These are phyloP conservation scores for Coemansia sp. DNA, from an alignment of 192 early-diverging fungal genomes.

Conservation along the genomic window DNA sequence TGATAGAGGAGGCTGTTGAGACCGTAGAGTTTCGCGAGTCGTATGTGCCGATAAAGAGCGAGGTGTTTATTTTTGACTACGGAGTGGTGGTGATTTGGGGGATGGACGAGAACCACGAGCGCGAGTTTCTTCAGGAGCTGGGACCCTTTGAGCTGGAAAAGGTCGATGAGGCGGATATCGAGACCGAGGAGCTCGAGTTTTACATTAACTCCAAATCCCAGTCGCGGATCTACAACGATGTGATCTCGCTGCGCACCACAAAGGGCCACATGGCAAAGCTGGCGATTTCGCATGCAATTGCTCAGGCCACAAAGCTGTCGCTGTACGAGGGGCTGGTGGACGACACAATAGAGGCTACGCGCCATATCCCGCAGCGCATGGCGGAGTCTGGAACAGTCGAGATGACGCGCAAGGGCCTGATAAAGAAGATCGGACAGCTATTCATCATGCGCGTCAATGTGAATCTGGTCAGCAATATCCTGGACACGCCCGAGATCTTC, in stretches of 20 bases:
- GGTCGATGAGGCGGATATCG: conserved; percentile 63
- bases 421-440: conserved; percentile 93
- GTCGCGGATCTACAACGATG: conserved; percentile 83
- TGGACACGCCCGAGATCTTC: conserved; percentile 93
- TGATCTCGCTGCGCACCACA: conserved; percentile 79
- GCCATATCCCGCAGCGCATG: conserved; percentile 91
- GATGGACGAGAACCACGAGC: conserved; percentile 82
- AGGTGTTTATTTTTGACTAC: conserved; percentile 91
- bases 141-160: conserved; percentile 63
- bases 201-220: conserved; percentile 68
- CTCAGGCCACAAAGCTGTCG: conserved; percentile 93
- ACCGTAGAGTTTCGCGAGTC: conserved; percentile 39
- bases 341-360: conserved; percentile 85
- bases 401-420: conserved; percentile 89
- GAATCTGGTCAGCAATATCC: conserved; percentile 83
- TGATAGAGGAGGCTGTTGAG: conserved; percentile 27
- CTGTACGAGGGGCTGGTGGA: conserved; percentile 91
- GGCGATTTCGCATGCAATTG: conserved; percentile 93
- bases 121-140: conserved; percentile 71
- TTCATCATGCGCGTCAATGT: conserved; percentile 91
- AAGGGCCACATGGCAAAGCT: conserved; percentile 88
- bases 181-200: conserved; percentile 81
- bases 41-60: conserved; percentile 58
- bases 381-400: conserved; percentile 89
- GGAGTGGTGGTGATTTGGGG: conserved; percentile 97